Evolutionary conservation across 192 early-diverging fungal species (phyloP), one percentile per base, ranked within the genome.

Genomic region (Umbelopsis isabellina): DNA sequence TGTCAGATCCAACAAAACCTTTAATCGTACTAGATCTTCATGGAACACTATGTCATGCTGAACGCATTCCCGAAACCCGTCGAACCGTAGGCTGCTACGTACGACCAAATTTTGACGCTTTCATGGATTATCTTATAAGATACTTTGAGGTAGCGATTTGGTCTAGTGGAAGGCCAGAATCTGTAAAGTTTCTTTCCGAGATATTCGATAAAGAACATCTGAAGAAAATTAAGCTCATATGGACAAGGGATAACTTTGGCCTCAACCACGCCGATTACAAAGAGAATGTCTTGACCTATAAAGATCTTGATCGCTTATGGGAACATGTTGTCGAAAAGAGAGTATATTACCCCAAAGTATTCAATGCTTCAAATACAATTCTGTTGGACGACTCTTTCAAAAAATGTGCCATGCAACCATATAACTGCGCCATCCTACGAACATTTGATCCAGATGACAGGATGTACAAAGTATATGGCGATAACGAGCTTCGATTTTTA

Each of bases 341-440:
- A 35, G 13, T 61, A 25, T 61, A 61, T 18, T 18, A 61, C 30
- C 55, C 55, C 4, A 16, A 6, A 13, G 55, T 18, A 16, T 61
- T 18, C 30, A 61, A 61, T 13, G 55, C 55, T 4, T 35, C 55
- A 5, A 61, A 61, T 35, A 61, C 55, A 2, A 61, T 61, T 12
- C 16, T 61, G 55, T 16, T 61, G 30, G 55, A 61, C 13, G 55
- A 61, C 18, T 61, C 55, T 8, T 61, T 61, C 55, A 35, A 61
- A 18, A 61, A 61, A 4, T 61, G 55, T 6, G 12, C 12, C 3
- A 7, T 61, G 13, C 55, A 61, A n/a, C 55, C 55, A 35, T 25
- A 61, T 18, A 61, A 61, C 13, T 61, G 55, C 13, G 55, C 30
- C 6, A 35, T 61, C 13, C 23, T 61, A 3, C 55, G 55, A 13